Evolutionary conservation across 2,329 filamentous ascomycete species (phyloP), one percentile per base, ranked within the genome.

Genomic region (Xylaria arbuscula): DNA sequence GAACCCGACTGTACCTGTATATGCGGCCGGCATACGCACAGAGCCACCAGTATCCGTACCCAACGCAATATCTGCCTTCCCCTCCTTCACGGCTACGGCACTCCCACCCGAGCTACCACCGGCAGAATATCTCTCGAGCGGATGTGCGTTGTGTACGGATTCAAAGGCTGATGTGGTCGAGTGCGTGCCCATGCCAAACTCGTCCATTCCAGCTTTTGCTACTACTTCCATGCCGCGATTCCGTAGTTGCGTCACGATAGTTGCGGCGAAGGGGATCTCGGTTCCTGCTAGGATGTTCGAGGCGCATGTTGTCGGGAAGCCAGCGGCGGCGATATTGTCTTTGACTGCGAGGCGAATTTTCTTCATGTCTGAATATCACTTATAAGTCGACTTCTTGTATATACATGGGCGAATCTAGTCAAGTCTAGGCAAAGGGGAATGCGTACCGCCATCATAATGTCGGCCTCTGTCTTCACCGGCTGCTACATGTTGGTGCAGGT

Each of bases 21-120:
- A 98, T 1, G 94, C 93, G 15, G 94, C 94, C 0, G 94, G 94
- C 57, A 98, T 85, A 67, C 94, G 87, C 57, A 98, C 91, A 1
- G 93, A 97, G 15, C 94, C 94, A 72, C 94, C 94, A 0, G 94
- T 99, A 78, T 99, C 96, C 22, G 96, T 98, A 19, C 96, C 96
- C 34, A 99, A 82, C 8, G 94, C 94, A 45, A 89, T 66, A 32
- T 87, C 83, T 0, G 83, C 85, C 3, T 84, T 81, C 24, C 86
- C 86, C 0, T 86, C 84, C 22, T 87, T 89, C 45, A 98, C 93
- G 15, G 93, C 93, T 10, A 97, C 88, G 2, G 96, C 96, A 78
- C 94, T 98, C 19, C 96, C 96, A 50, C 96, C 96, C 3, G 95
- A 98, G 78, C 94, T 98, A 36, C 94, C 94, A 45, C 94, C 94